These are phyloP conservation scores for Trametes maxima DNA, from an alignment of 768 basidiomycete genomes.

Conservation along the genomic window DNA sequence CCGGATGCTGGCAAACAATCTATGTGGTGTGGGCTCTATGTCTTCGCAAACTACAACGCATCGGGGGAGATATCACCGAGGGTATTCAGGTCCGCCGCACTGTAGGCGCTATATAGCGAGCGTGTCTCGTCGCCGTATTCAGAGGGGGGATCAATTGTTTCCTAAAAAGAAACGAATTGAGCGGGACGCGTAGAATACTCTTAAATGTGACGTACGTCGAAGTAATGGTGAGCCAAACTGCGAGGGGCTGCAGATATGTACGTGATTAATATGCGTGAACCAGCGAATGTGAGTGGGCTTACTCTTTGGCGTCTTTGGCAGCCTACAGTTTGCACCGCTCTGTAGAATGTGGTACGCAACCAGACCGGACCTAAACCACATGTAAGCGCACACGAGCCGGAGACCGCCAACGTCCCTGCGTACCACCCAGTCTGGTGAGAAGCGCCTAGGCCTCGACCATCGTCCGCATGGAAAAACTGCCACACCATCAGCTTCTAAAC, in stretches of 20 bases:
- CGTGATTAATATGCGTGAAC: neutral
- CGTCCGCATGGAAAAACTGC: slow-evolving; percentile 95
- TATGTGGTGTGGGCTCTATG: neutral
- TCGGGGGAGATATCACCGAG: slow-evolving; percentile 74
- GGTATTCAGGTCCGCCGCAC: slow-evolving; percentile 54
- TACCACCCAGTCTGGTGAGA: slow-evolving; percentile 99
- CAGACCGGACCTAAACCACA: slow-evolving; percentile 70
- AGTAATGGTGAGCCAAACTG: slow-evolving; percentile 87
- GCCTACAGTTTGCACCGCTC: slow-evolving; percentile 82
- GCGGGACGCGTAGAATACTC: slow-evolving; percentile 4
- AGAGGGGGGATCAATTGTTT: slow-evolving; percentile 71
- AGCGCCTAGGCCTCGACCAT: slow-evolving; percentile 90
- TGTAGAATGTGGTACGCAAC: slow-evolving; percentile 92
- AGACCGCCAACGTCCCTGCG: slow-evolving; percentile 22
- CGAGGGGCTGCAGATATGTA: slow-evolving; percentile 65
- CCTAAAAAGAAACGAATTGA: slow-evolving; percentile 42
- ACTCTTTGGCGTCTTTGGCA: slow-evolving; percentile 96
- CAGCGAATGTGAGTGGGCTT: slow-evolving; percentile 35
- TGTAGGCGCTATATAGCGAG: slow-evolving; percentile 64
- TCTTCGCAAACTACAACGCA: slow-evolving; percentile 37
- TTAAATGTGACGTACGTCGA: slow-evolving; percentile 67
- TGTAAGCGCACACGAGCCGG: neutral
- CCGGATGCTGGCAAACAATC: neutral
- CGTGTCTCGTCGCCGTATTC: slow-evolving; percentile 74
- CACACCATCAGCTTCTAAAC: neutral